Evolutionary conservation across 1,284 basidiomycete genomes (phyloP).

Genomic region (Ustanciosporium gigantosporum): DNA sequence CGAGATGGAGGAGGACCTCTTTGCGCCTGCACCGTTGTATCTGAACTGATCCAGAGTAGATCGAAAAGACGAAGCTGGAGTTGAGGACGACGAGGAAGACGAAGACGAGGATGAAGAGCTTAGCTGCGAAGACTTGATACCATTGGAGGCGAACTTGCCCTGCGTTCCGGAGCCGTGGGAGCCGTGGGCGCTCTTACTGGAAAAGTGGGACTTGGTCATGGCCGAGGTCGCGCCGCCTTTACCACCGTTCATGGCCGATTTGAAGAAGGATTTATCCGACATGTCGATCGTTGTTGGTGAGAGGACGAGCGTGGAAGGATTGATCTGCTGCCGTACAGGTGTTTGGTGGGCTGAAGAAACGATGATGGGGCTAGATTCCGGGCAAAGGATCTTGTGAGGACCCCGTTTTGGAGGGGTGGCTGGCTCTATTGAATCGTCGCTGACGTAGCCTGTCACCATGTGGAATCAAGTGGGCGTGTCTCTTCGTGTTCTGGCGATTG

Average conservation of each 20-base stretch:
- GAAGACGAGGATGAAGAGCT: constrained; percentile 1
- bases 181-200: constrained; percentile 3
- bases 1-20: constrained; percentile 4
- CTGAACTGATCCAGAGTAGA: constrained; percentile 32
- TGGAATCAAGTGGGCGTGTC: constrained; percentile 1
- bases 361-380: constrained; percentile 26
- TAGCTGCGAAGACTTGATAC: too few species aligned
- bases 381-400: constrained; percentile 11
- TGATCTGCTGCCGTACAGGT: neutral
- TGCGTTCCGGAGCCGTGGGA: neutral
- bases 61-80: constrained; percentile 2
- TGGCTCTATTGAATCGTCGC: constrained; percentile 35
- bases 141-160: too few species aligned
- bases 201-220: constrained; percentile 18
- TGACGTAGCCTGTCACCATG: constrained; percentile 18
- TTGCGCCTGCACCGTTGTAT: constrained; percentile 13
- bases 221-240: constrained; percentile 14
- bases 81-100: neutral
- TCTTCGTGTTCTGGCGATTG: too few species aligned
- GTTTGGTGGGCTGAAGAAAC: neutral
- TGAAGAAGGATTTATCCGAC: constrained; percentile 13
- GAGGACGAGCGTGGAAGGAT: constrained; percentile 15
- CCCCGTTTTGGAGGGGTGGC: constrained; percentile 19
- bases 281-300: too few species aligned
- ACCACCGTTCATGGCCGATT: constrained; percentile 18